Conservation (phyloP, 371 early-diverging fungal species). For the Blastocladiella emersonii region DNA sequence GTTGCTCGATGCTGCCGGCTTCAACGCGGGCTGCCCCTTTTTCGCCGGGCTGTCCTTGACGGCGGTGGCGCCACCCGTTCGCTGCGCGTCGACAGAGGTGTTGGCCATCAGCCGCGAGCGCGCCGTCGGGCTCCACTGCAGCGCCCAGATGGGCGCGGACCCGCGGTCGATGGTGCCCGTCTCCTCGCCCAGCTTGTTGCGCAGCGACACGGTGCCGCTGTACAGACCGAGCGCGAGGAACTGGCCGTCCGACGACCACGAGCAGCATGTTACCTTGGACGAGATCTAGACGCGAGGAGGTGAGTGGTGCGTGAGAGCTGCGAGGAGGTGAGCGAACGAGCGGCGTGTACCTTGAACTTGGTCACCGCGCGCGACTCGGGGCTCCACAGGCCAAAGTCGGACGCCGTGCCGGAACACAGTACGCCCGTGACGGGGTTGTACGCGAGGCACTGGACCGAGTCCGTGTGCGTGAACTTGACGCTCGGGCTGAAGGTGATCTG, state of each 20-base stretch:
- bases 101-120: too few relatives aligned
- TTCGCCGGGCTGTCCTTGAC: too few relatives aligned
- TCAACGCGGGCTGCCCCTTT: not conserved
- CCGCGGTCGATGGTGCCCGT: conserved; percentile 24
- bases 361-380: conserved; percentile 30
- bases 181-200: conserved; percentile 30
- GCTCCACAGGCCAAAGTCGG: conserved; percentile 38
- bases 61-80: too few relatives aligned
- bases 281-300: conserved; percentile 17
- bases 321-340: not conserved
- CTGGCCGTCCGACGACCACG: conserved; percentile 37
- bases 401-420: conserved; percentile 24
- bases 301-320: not conserved
- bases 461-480: conserved; percentile 34
- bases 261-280: conserved; percentile 19
- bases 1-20: conserved; percentile 10
- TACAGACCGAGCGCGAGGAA: conserved; percentile 32
- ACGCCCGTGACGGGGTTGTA: conserved; percentile 27
- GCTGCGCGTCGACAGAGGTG: too few relatives aligned
- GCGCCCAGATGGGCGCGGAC: conserved; percentile 27
- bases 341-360: conserved; percentile 26
- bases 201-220: conserved; percentile 31
- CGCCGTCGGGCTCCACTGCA: conserved; percentile 26
- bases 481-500: conserved; percentile 8
- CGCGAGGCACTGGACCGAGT: conserved; percentile 28